Base-by-base conservation (phyloP, 805 yeast species). In the Pichia thaimueangensis region DNA sequence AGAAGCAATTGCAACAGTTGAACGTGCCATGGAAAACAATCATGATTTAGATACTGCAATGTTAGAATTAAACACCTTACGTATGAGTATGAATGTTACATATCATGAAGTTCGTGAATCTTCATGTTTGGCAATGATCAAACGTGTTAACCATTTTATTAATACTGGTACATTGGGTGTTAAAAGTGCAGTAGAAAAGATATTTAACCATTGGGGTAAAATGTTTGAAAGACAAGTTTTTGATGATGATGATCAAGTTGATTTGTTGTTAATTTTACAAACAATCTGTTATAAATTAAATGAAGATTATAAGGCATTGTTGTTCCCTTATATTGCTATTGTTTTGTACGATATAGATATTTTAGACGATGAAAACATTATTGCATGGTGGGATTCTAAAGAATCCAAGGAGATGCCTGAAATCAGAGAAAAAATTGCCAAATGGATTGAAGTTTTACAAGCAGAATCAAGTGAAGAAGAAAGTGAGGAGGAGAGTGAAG, bases 21-120 rank as follows among this genome's bases (percentile, higher is more conserved):
- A 82, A 53, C 75, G 98, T 58, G 95, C 98, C 1, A 74, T 93
- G 63, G 91, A 85, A 52, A 82, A 89, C 56, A 85, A 87, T 60
- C 98, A 93, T 63, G 95, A 86, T 55, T 71, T 87, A 47, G 97
- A 91, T 59, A 89, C 96, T 12, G 97, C 98, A 0, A 66, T 87
- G 49, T 68, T 93, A 46, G 98, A 93, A 65, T 74, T 93, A 55
- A 91, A 91, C 60, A 93, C 98, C 0, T 71, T 93, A 57, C 76
- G 97, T 65, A 91, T 93, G 98, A 86, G 96, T 55, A 84, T 89
- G 93, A 87, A 93, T 60, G 98, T 88, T 15, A 76, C 93, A 0
- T 91, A 93, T 62, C 94, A 86, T 55, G 96, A 89, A 57, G 97
- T 93, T 12, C 76, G 97, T 58, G 63, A 68, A 24, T 95, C 95